Evolutionary conservation across 768 basidiomycete species (phyloP).

Genomic region (Leccinum boreale): DNA sequence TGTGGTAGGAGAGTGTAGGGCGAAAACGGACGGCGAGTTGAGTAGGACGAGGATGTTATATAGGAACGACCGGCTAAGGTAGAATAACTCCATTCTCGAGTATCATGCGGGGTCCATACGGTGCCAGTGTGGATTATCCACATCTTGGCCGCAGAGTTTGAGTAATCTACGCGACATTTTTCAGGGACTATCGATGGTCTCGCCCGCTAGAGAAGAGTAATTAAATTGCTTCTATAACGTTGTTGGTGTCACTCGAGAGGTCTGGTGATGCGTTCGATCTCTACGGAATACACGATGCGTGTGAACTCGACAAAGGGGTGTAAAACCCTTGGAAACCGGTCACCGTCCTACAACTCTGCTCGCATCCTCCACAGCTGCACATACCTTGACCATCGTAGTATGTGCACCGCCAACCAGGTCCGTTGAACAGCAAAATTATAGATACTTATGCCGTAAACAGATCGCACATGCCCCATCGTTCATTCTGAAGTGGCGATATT

Average conservation of each 20-base stretch:
- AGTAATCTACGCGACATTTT: slow-evolving; percentile 18
- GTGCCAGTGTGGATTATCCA: slow-evolving; percentile 22
- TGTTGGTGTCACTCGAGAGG: slow-evolving; percentile 13
- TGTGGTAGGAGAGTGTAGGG: slow-evolving; percentile 1
- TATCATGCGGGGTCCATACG: slow-evolving; percentile 28
- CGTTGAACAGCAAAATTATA: slow-evolving; percentile 11
- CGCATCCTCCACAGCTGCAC: neutral
- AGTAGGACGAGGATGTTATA: slow-evolving; percentile 18
- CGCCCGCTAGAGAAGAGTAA: slow-evolving; percentile 21
- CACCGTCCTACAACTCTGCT: neutral
- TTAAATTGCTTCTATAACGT: slow-evolving; percentile 26
- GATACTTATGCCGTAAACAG: slow-evolving; percentile 7
- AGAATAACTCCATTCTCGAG: slow-evolving; percentile 12
- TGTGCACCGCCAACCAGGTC: neutral
- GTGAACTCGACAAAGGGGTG: slow-evolving; percentile 6
- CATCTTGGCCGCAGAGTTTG: slow-evolving; percentile 8
- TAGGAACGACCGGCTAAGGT: slow-evolving; percentile 5
- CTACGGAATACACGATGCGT: slow-evolving; percentile 9
- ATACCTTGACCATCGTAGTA: neutral
- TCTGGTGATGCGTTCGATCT: slow-evolving; percentile 26
- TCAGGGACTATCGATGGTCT: slow-evolving; percentile 23
- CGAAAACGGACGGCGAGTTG: neutral
- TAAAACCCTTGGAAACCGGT: neutral
- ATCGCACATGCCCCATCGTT: neutral
- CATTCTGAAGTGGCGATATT: slow-evolving; percentile 2